Base-by-base conservation (phyloP, 2,329 filamentous ascomycete genomes). In the Curvularia sp. region DNA sequence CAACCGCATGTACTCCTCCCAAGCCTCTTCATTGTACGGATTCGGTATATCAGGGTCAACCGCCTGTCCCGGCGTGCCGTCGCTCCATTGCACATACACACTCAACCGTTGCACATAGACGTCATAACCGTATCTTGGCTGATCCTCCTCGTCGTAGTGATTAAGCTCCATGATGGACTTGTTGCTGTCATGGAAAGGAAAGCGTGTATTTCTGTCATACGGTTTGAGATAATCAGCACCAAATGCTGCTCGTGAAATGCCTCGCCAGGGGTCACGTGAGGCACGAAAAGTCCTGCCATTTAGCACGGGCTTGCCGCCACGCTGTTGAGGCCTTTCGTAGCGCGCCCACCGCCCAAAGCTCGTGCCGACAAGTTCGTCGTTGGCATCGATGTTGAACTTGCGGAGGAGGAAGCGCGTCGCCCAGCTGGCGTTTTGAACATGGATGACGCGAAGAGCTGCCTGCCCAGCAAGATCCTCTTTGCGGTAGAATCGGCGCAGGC, bases 341-440 rank as follows among this genome's bases (percentile, higher is more conserved):
- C 76, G 70, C 3, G 82, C 78, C 80, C 82, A 85, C 39, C 78
- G 76, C 5, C 78, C 80, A 69, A 85, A 84, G 22, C 77, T 78
- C 30, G 81, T 83, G 6, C 82, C 83, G 0, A 83, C 76, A 4
- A 83, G 66, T 52, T 83, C 80, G 53, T 78, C 74, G 42, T 76
- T 77, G 47, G 81, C 76, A 55, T 82, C 76, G 58, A 85, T 84
- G 53, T 84, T 83, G 73, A 82, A 85, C 62, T 84, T 85, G 28
- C 77, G 73, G 33, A 84, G 70, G 2, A 85, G 69, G 60, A 80
- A 85, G 2, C 72, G 72, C 33, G 78, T 80, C 0, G 83, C 83
- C 82, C 83, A 84, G 7, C 72, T 71, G 6, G 82, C 83, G 60
- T 85, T 85, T 66, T 85, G 83, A 4, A 85, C 80, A 60, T 85